phyloP scores from a whole-genome alignment of 345 rosid species.

The Gossypium stocksii region DNA sequence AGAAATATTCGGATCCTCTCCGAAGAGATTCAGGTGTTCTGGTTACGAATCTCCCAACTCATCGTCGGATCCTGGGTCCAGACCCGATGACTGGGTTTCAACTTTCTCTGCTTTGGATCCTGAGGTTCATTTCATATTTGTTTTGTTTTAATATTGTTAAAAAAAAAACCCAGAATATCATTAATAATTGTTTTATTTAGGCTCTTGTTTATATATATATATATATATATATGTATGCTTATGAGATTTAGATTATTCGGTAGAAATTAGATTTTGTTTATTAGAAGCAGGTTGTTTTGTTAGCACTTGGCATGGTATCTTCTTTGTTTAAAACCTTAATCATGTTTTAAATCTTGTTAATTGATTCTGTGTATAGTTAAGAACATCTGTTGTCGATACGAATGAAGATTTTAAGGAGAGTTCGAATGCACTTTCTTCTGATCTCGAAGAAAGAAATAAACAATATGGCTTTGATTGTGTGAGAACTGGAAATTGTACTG shows the following conservation, averaged over 20 bases:
- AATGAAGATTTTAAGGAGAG: conserved; percentile 3
- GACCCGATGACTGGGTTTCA: conserved; percentile 5
- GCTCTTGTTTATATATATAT: background rate
- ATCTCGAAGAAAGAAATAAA: background rate
- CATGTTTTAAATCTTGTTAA: background rate
- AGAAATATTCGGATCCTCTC: conserved; percentile 7
- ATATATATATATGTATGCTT: background rate
- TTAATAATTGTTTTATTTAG: background rate
- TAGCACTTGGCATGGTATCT: background rate
- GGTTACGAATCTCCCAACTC: background rate
- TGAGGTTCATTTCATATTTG: background rate
- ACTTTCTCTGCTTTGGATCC: conserved; percentile 4
- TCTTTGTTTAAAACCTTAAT: background rate
- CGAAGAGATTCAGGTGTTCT: conserved; percentile 11
- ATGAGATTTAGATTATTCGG: background rate
- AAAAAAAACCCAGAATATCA: background rate
- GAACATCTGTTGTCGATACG: background rate
- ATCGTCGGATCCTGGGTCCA: conserved; percentile 7
- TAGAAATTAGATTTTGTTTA: background rate
- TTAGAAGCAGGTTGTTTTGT: background rate
- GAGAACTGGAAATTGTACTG: conserved; percentile 3
- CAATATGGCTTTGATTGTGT: background rate
- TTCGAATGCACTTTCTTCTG: background rate
- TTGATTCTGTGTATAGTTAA: background rate
- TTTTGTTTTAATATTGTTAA: background rate